These are phyloP conservation scores for Hippophae tibetana DNA, from an alignment of 306 rosid species.

Conservation along the genomic window DNA sequence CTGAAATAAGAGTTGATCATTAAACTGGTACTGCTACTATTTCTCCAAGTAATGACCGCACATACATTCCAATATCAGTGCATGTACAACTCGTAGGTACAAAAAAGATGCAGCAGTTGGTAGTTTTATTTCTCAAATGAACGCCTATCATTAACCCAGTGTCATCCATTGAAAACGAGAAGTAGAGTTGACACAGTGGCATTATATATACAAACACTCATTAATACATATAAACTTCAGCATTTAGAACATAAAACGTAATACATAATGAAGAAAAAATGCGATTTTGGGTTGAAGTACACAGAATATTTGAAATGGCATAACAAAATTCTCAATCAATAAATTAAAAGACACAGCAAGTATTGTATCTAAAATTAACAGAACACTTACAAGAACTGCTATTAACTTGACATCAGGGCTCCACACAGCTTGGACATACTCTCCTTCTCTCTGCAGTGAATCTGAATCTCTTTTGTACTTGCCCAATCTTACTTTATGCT, in stretches of 20 bases:
- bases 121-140: too few species aligned
- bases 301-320: neutral
- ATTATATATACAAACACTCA: too few species aligned
- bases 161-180: too few species aligned
- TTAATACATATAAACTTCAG: neutral
- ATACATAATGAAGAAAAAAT: neutral
- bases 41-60: too few species aligned
- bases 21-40: neutral
- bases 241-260: too few species aligned
- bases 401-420: conserved; percentile 86
- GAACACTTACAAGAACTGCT: conserved; percentile 63
- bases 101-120: too few species aligned
- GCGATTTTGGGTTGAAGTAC: neutral
- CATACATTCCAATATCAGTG: too few species aligned
- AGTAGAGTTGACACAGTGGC: too few species aligned
- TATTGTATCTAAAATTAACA: neutral
- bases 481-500: conserved; percentile 89
- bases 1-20: neutral
- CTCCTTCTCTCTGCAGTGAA: conserved; percentile 77
- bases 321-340: neutral
- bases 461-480: conserved; percentile 81
- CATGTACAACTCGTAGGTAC: too few species aligned
- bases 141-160: too few species aligned
- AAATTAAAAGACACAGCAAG: neutral
- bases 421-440: conserved; percentile 92